These are phyloP conservation scores for Brasilioporus rufonigricans DNA, from an alignment of 768 basidiomycete species.

Conservation along the genomic window DNA sequence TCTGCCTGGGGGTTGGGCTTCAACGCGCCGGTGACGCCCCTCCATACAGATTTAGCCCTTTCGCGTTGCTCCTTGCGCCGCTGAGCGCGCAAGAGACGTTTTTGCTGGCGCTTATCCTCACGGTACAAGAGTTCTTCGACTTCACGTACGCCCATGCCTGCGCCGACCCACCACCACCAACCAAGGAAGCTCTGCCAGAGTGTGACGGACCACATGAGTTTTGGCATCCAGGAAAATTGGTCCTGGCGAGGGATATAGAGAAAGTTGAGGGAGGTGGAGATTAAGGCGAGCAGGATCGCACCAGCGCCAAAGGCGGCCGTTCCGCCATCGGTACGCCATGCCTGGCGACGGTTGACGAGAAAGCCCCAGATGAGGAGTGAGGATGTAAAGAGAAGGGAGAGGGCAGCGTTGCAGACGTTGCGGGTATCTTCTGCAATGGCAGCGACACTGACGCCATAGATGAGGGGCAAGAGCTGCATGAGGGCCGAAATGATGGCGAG, in stretches of 20 bases:
- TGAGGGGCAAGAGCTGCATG: conserved; percentile 80
- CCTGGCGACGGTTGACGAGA: conserved; percentile 81
- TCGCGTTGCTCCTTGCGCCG: conserved; percentile 48
- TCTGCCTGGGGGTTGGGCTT: conserved; percentile 14
- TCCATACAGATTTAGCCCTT: conserved; percentile 56
- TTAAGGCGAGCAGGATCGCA: conserved; percentile 76
- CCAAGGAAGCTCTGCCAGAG: conserved; percentile 97
- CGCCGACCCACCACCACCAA: conserved; percentile 99
- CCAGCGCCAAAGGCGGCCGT: conserved; percentile 91
- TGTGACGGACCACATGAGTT: conserved; percentile 85
- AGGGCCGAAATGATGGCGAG: conserved; percentile 80
- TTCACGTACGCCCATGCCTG: conserved; percentile 75
- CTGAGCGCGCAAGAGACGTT: conserved; percentile 46
- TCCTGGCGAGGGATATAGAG: conserved; percentile 81
- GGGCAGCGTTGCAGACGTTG: conserved; percentile 94
- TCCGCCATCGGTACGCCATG: conserved; percentile 96
- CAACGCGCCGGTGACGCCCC: conserved; percentile 55
- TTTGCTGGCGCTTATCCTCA: conserved; percentile 53
- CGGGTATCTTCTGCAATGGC: conserved; percentile 70
- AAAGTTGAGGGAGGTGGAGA: conserved; percentile 84
- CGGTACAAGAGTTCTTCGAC: conserved; percentile 59
- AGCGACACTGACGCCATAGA: conserved; percentile 34
- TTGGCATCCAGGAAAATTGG: conserved; percentile 88
- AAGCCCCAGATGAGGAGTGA: conserved; percentile 93
- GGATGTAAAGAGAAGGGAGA: conserved; percentile 91